A percentile compares a stretch with the other conserved stretches of the same genome.
Conservation (phyloP, 768 basidiomycete species). For the Amanita subjunquillea region DNA sequence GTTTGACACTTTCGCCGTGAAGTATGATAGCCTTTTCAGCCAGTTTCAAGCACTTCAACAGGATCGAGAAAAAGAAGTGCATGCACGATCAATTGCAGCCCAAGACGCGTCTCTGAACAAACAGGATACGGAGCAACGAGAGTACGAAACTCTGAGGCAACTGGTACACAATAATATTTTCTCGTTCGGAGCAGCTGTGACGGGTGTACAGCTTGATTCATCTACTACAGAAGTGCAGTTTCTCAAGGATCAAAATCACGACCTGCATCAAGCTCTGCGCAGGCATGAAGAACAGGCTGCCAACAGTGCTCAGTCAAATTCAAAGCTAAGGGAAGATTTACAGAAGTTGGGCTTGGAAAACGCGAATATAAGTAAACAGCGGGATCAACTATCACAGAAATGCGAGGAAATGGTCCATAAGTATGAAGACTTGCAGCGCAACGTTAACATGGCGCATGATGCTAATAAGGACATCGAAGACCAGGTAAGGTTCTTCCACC, state of each 20-base stretch:
- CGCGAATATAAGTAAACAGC: neutral
- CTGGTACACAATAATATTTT: neutral
- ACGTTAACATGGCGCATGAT: neutral
- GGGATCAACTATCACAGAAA: neutral
- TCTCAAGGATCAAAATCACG: conserved; percentile 1
- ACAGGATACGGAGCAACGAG: neutral
- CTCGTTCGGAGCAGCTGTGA: neutral
- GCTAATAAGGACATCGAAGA: neutral
- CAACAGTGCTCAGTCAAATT: neutral
- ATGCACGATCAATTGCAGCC: neutral
- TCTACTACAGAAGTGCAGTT: neutral
- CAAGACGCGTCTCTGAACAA: neutral
- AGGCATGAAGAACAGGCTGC: neutral
- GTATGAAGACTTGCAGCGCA: neutral
- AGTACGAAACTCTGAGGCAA: neutral
- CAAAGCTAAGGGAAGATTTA: neutral
- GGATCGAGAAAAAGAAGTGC: neutral
- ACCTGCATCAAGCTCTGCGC: neutral
- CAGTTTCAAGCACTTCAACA: conserved; percentile 2
- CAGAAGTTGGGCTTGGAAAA: neutral
- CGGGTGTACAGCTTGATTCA: neutral
- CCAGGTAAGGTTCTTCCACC: neutral
- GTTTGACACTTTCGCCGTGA: neutral
- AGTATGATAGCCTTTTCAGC: neutral
- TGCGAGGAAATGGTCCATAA: neutral